Percentiles rank a stretch among this genome's conserved stretches.
Evolutionary conservation across 305 asterid genomes (phyloP).

Genomic region (Vinca major): DNA sequence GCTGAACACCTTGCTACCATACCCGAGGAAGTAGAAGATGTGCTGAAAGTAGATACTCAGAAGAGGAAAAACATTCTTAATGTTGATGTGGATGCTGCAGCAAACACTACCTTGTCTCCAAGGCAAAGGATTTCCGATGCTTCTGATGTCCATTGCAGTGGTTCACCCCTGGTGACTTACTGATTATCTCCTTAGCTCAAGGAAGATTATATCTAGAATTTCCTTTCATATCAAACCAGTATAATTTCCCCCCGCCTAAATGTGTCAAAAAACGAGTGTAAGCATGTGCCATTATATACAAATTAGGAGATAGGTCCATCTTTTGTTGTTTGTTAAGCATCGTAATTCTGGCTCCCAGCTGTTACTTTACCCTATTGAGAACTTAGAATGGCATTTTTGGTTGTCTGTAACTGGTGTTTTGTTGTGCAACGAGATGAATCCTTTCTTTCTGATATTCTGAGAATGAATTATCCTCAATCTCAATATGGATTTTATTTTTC

Average conservation of each 20-base stretch:
- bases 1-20: conserved; percentile 24
- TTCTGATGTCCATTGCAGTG: conserved; percentile 82
- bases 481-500: not conserved
- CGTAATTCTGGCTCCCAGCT: not conserved
- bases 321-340: not conserved
- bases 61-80: conserved; percentile 69
- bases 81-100: conserved; percentile 67
- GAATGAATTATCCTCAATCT: not conserved
- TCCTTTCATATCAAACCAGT: not conserved
- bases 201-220: not conserved
- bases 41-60: conserved; percentile 46
- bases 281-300: conserved; percentile 1
- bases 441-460: not conserved
- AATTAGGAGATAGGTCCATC: not conserved
- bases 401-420: not conserved
- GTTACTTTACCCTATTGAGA: not conserved
- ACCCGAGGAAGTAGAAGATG: conserved; percentile 39
- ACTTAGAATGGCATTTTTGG: not conserved
- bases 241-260: not conserved
- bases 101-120: conserved; percentile 59
- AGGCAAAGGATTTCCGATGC: conserved; percentile 62
- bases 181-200: conserved; percentile 24
- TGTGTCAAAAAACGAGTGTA: not conserved
- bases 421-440: not conserved
- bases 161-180: conserved; percentile 67